Evolutionary conservation across 441 rosid genomes (phyloP).

Genomic region (Sinapis alba): DNA sequence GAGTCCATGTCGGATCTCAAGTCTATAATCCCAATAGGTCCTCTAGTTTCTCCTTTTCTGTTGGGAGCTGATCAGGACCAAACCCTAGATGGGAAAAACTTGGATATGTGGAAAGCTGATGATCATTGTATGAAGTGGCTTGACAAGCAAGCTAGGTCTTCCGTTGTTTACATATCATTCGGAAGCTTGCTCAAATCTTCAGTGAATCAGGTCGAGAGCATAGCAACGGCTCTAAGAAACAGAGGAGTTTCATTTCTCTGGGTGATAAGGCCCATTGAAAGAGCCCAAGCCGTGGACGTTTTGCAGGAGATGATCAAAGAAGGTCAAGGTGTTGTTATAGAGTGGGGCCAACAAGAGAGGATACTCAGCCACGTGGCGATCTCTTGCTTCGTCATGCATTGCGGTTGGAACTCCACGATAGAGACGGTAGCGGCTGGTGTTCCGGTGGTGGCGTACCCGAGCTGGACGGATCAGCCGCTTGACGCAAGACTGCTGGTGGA

Average conservation of each 20-base stretch:
- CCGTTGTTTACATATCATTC: conserved; percentile 59
- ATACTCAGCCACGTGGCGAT: conserved; percentile 46
- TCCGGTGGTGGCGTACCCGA: conserved; percentile 52
- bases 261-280: conserved; percentile 48
- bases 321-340: conserved; percentile 46
- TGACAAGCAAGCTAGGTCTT: conserved; percentile 44
- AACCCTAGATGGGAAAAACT: conserved; percentile 20
- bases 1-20: conserved; percentile 32
- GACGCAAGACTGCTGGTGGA: conserved; percentile 50
- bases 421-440: conserved; percentile 54
- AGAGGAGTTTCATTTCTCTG: conserved; percentile 46
- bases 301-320: conserved; percentile 40
- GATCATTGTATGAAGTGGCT: conserved; percentile 55
- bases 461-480: conserved; percentile 53
- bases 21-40: conserved; percentile 49
- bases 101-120: conserved; percentile 43
- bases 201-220: conserved; percentile 42
- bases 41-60: conserved; percentile 50
- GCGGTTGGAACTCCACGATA: conserved; percentile 58
- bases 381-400: conserved; percentile 56
- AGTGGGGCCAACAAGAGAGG: conserved; percentile 57
- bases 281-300: not conserved
- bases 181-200: conserved; percentile 47
- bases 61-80: conserved; percentile 32
- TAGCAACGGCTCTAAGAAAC: conserved; percentile 47